Evolutionary conservation across 805 yeast species (phyloP), one percentile per base, ranked within the genome.

Genomic region (Ogataea henricii): DNA sequence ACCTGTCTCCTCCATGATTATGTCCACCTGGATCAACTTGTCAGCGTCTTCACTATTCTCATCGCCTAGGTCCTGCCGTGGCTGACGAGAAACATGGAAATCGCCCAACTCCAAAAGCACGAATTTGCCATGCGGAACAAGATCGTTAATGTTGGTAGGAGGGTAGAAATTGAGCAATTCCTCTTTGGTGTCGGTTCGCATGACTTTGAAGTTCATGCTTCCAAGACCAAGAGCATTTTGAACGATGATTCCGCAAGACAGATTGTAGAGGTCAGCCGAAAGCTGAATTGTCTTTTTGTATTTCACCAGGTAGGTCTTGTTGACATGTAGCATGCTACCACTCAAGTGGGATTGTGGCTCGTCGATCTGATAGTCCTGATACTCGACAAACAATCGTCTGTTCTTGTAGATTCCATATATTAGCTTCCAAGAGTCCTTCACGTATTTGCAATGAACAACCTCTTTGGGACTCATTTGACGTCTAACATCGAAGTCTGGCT

Each of bases 1-100:
- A 0, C 86, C 86, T 3, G 76, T 70, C 53, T 82, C 87, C 51
- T 80, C 85, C 74, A 82, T 73, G 0, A 68, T 62, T 29, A 80
- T 60, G 35, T 73, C 73, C 9, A 78, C 66, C 45, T 66, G 66
- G 6, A 61, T 51, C n/a, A 70, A 53, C 25, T 67, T 64, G 23
- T 64, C 60, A 1, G 40, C 3, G 17, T 30, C 23, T 17, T 34
- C 37, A 12, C n/a, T 14, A n/a, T n/a, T n/a, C n/a, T n/a, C n/a
- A 3, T 34, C 23, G 17, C 23, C 18, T 14, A 10, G 40, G 26
- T 12, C 38, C 21, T 32, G 35, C 35, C 14, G 22, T 8, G 37
- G 37, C 10, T 16, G 38, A 44, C 29, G 45, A 7, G 41, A 18
- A 1, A 78, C 62, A 2, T 47, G 49, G 53, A 83, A 79, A 39